A percentile compares a stretch with the other conserved stretches of the same genome.
Conservation (phyloP, 228 moss, liverwort and hornwort species). For the Sphagnum magellanicum region DNA sequence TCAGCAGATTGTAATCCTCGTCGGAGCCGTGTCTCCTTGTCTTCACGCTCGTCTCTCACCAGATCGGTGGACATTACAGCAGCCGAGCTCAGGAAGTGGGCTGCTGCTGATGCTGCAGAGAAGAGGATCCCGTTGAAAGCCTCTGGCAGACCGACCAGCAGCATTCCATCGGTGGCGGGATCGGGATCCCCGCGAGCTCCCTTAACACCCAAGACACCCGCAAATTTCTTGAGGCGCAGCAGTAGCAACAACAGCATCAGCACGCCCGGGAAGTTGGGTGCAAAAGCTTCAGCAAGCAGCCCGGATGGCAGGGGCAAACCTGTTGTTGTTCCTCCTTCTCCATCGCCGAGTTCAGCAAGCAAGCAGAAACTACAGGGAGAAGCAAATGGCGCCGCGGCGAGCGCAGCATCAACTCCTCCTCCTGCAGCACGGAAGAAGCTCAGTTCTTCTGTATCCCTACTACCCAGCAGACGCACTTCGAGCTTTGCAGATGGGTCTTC, state of each 20-base stretch:
- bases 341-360: conserved; percentile 26
- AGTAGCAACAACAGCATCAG: conserved; percentile 3
- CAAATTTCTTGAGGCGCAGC: conserved; percentile 10
- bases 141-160: not conserved
- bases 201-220: conserved; percentile 4
- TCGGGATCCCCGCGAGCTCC: conserved; percentile 3
- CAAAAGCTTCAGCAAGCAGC: conserved; percentile 14
- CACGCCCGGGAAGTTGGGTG: conserved; percentile 17
- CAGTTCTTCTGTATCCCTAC: conserved; percentile 30
- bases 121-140: conserved; percentile 6
- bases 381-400: conserved; percentile 15
- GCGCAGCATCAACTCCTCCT: not conserved
- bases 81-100: conserved; percentile 63
- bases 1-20: not conserved
- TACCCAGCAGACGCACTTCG: conserved; percentile 20
- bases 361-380: conserved; percentile 10
- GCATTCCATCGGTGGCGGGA: not conserved
- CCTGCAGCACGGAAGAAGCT: conserved; percentile 33
- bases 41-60: conserved; percentile 16
- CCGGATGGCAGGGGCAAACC: not conserved
- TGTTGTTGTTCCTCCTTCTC: conserved; percentile 10
- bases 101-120: conserved; percentile 5
- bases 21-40: no score
- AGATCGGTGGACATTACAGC: conserved; percentile 38
- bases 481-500: conserved; percentile 20